Conservation (phyloP, 2,329 filamentous ascomycete species). For the Fusarium compactum region DNA sequence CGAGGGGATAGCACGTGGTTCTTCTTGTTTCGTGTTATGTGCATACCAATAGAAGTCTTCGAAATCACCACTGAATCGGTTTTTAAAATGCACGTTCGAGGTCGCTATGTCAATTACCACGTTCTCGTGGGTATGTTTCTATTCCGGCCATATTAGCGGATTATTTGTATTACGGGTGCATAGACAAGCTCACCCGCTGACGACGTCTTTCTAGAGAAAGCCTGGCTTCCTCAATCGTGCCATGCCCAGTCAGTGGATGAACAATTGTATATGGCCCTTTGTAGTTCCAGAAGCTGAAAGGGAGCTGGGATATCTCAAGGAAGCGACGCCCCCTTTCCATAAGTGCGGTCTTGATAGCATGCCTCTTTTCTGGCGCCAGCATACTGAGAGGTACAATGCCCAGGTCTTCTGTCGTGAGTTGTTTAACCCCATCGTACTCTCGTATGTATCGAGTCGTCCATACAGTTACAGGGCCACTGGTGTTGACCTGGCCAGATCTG, state of each 20-base stretch:
- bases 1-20: too few species aligned
- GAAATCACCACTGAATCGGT: too few species aligned
- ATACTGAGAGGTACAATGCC: neutral
- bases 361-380: neutral
- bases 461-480: neutral
- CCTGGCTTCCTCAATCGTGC: neutral
- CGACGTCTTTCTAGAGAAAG: rapidly evolving
- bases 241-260: neutral
- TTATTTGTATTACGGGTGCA: neutral
- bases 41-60: too few species aligned
- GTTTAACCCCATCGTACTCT: neutral
- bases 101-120: neutral
- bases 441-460: neutral
- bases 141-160: neutral
- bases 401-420: neutral
- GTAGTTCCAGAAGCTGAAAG: neutral
- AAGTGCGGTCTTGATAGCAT: neutral
- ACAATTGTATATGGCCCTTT: neutral
- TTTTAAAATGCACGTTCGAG: neutral
- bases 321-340: neutral
- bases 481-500: too few species aligned
- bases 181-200: neutral
- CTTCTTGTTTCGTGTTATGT: too few species aligned
- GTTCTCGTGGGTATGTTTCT: neutral
- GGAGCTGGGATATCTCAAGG: neutral